phyloP scores from a whole-genome alignment of 1,284 basidiomycete genomes.

The Irpex sp. region DNA sequence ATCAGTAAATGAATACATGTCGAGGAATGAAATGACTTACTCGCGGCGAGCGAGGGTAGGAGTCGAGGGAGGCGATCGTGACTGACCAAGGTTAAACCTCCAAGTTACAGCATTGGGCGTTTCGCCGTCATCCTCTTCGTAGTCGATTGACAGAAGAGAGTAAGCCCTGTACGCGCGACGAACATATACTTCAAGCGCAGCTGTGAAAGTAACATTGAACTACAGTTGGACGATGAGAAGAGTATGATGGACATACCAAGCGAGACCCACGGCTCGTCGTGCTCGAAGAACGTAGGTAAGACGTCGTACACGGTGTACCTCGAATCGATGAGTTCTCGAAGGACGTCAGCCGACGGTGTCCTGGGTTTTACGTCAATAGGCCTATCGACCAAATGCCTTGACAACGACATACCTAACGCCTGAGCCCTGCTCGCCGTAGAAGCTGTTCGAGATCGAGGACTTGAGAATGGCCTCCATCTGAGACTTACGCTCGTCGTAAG shows the following conservation, averaged over 20 bases:
- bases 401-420: constrained; percentile 46
- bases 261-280: constrained; percentile 78
- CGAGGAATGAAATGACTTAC: constrained; percentile 36
- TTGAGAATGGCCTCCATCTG: constrained; percentile 96
- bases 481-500: constrained; percentile 86
- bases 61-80: constrained; percentile 79
- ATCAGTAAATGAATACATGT: constrained; percentile 9
- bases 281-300: constrained; percentile 91
- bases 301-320: constrained; percentile 98
- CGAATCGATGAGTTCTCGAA: constrained; percentile 94
- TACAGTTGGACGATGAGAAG: background rate
- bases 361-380: constrained; percentile 28
- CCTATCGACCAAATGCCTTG: background rate
- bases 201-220: constrained; percentile 33
- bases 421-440: constrained; percentile 83
- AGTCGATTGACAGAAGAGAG: constrained; percentile 87
- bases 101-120: constrained; percentile 80
- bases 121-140: constrained; percentile 86
- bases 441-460: constrained; percentile 79
- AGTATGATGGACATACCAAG: constrained; percentile 52
- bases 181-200: constrained; percentile 94
- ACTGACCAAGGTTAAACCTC: constrained; percentile 89
- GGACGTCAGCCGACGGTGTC: constrained; percentile 77
- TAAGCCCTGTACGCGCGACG: constrained; percentile 96
- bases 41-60: constrained; percentile 60